Conservation (phyloP, 1,139 yeast species). For the Debaryomyces udenii region DNA sequence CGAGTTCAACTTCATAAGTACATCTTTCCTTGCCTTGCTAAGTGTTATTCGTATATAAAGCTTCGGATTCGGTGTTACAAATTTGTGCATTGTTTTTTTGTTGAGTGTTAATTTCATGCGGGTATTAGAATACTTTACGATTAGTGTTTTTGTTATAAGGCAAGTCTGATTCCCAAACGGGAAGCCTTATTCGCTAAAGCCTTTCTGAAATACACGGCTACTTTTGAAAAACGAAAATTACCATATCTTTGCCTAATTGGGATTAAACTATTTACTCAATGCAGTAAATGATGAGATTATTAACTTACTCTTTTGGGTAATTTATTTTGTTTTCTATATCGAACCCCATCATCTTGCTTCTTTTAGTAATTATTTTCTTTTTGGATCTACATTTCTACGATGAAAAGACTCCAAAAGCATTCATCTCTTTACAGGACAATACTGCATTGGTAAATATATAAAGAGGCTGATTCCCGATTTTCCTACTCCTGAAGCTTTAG, state of each 20-base stretch:
- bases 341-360: slow-evolving; percentile 6
- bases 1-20: too few species aligned
- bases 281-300: slow-evolving; percentile 3
- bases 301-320: slow-evolving; percentile 6
- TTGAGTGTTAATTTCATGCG: too few species aligned
- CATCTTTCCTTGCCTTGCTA: too few species aligned
- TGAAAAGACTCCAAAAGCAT: neutral
- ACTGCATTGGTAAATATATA: neutral
- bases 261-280: slow-evolving; percentile 10
- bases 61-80: too few species aligned
- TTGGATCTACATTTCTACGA: too few species aligned
- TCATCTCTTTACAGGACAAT: too few species aligned
- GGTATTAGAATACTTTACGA: too few species aligned
- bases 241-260: slow-evolving; percentile 16
- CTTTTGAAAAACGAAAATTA: slow-evolving; percentile 3
- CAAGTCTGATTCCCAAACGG: neutral
- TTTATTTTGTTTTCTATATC: slow-evolving; percentile 5
- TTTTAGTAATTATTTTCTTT: slow-evolving; percentile 3
- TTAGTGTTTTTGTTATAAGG: neutral
- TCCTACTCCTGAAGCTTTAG: too few species aligned
- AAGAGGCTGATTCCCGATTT: neutral
- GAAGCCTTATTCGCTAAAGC: too few species aligned
- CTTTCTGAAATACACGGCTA: too few species aligned
- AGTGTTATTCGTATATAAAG: too few species aligned
- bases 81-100: too few species aligned